A percentile compares a stretch with the other conserved stretches of the same genome.
Conservation (phyloP, 164 flowering plant species). For the Cinnamomum chago region DNA sequence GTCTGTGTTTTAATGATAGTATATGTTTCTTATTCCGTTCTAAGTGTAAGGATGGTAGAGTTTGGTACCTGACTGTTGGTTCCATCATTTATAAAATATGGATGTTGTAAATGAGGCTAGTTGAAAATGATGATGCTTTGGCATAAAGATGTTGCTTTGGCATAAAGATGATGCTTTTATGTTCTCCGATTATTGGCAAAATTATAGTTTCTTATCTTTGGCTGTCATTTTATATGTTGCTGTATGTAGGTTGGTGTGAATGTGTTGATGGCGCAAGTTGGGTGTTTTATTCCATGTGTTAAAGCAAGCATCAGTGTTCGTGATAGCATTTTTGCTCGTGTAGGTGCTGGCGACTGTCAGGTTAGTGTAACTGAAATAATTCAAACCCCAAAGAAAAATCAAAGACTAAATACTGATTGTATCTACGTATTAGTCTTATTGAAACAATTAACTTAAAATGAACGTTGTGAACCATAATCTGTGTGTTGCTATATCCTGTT, state of each 20-base stretch:
- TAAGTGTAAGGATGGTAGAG: background rate
- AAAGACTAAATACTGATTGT: no score
- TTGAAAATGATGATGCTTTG: background rate
- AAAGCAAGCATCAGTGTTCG: constrained; percentile 86
- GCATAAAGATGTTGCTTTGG: no score
- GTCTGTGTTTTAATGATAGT: background rate
- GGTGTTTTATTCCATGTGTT: constrained; percentile 91
- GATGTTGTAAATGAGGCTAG: background rate
- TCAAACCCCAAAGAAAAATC: background rate
- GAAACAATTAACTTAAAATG: no score
- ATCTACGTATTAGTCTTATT: no score
- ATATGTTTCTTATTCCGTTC: background rate
- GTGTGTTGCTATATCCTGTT: no score
- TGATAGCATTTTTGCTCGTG: constrained; percentile 98
- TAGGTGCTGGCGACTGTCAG: constrained; percentile 99
- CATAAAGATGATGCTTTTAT: background rate
- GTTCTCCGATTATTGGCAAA: background rate
- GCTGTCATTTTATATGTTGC: constrained; percentile 12
- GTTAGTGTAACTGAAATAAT: constrained; percentile 34
- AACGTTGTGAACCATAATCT: no score
- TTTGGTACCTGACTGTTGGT: background rate
- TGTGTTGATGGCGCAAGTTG: constrained; percentile 96
- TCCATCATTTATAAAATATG: background rate
- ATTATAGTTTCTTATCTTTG: background rate
- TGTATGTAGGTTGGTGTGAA: constrained; percentile 77